Evolutionary conservation across 805 yeast genomes (phyloP), one percentile per base, ranked within the genome.

Genomic region (Candida ponderosae): DNA sequence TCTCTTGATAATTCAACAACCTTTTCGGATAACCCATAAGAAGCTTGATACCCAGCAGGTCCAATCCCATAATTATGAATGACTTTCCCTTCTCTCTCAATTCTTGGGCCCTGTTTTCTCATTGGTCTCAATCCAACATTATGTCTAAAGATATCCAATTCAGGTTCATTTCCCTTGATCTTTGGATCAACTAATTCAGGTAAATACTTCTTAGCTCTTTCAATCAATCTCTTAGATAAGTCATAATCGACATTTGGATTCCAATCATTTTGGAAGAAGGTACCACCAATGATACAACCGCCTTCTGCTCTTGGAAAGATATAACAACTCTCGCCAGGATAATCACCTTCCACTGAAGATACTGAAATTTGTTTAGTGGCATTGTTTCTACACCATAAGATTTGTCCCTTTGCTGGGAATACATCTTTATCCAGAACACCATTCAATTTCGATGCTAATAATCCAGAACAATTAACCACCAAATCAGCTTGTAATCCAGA

Each of bases 41-140:
- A 79, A 4, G 81, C 69, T 61, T 85, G 94, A 56, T 74, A 82
- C 0, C 93, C 93, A 18, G 84, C 75, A 23, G 87, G 87, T 8
- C 76, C 85, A 23, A 85, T 82, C 2, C 87, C 86, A 53, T 79
- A 80, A 48, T 72, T 74, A 54, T 80, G 87, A 18, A 79, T 66
- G 18, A 79, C 54, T 11, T 50, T 50, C 4, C 54, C 53, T 23
- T 63, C 69, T 32, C 62, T 47, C 43, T 71, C 76, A 5, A 79
- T 54, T 42, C 81, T 65, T 6, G 72, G 66, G 14, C 88, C 88
- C 8, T 74, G 79, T 16, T 60, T 49, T 47, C 88, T 63, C 3
- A 68, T 81, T 1, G 89, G 89, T 54, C 89, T 68, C 38, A 79
- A 68, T 0, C 86, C 90, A 18, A 78, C 81, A 47, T 76, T 76